Percentiles rank a stretch among this genome's conserved stretches.
phyloP scores from a whole-genome alignment of 148 eudicot genomes.

The Arctostaphylos glauca region DNA sequence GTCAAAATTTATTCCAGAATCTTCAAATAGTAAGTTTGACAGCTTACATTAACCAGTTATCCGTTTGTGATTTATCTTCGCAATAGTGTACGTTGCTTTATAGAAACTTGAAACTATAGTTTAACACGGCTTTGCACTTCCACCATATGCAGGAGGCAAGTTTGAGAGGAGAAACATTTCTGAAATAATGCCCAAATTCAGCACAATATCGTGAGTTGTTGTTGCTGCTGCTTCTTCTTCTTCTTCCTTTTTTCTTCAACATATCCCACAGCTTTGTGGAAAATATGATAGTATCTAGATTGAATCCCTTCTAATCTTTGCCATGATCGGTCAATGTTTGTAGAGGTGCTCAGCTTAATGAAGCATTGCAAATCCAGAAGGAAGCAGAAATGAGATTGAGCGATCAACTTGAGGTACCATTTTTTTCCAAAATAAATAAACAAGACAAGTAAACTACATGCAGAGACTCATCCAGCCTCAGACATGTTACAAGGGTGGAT shows the following conservation, averaged over 20 bases:
- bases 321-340: background rate
- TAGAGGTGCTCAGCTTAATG: slow-evolving; percentile 48
- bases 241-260: background rate
- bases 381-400: slow-evolving; percentile 39
- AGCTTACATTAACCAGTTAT: background rate
- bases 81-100: background rate
- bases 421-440: background rate
- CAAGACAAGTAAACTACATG: background rate
- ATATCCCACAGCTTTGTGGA: background rate
- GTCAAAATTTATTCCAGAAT: slow-evolving; percentile 45
- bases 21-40: slow-evolving; percentile 30
- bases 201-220: slow-evolving; percentile 43
- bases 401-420: slow-evolving; percentile 48
- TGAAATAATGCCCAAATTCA: slow-evolving; percentile 51
- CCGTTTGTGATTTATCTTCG: background rate
- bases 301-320: background rate
- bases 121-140: too few relatives aligned
- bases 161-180: slow-evolving; percentile 45
- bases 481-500: too few relatives aligned
- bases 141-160: slow-evolving; percentile 37
- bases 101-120: background rate
- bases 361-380: slow-evolving; percentile 45
- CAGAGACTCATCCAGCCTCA: too few relatives aligned
- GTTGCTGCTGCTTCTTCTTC: background rate
- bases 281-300: background rate